A percentile compares a stretch with the other conserved stretches of the same genome.
Evolutionary conservation across 768 basidiomycete genomes (phyloP).

Genomic region (Strobilomyces echinocephalus): DNA sequence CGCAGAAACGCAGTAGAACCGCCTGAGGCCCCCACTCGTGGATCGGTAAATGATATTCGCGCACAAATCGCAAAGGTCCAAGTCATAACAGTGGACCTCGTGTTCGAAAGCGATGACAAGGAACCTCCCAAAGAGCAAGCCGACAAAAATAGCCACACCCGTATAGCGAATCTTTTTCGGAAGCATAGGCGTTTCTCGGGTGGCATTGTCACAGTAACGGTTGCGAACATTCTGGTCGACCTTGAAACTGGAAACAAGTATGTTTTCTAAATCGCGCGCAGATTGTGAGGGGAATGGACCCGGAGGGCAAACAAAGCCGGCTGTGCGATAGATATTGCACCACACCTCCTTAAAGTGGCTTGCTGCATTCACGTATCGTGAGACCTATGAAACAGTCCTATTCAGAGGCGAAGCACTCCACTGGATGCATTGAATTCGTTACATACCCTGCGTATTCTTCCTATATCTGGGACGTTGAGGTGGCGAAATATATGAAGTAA

Average conservation of each 20-base stretch:
- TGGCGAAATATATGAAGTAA: conserved; percentile 9
- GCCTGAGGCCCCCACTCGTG: neutral
- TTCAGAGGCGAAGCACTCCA: too few relatives aligned
- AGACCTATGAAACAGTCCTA: conserved; percentile 5
- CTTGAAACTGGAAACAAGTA: conserved; percentile 10
- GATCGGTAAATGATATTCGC: neutral
- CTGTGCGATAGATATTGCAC: conserved; percentile 13
- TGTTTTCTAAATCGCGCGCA: conserved; percentile 11
- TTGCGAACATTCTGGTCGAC: conserved; percentile 6
- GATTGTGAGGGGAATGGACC: conserved; percentile 16
- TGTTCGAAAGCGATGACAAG: conserved; percentile 10
- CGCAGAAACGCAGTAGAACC: neutral
- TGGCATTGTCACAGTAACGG: too few relatives aligned
- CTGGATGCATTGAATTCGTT: neutral
- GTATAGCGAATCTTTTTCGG: conserved; percentile 8
- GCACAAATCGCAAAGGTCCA: neutral
- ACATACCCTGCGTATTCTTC: conserved; percentile 17
- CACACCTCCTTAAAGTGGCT: conserved; percentile 13
- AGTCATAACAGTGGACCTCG: conserved; percentile 8
- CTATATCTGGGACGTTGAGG: conserved; percentile 16
- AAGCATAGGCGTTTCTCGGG: neutral
- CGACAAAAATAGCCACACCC: neutral
- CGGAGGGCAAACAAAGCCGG: conserved; percentile 13
- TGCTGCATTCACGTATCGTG: conserved; percentile 1
- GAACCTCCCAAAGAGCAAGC: conserved; percentile 16